Conservation (phyloP, 768 basidiomycete species). For the Collybiopsis luxurians region DNA sequence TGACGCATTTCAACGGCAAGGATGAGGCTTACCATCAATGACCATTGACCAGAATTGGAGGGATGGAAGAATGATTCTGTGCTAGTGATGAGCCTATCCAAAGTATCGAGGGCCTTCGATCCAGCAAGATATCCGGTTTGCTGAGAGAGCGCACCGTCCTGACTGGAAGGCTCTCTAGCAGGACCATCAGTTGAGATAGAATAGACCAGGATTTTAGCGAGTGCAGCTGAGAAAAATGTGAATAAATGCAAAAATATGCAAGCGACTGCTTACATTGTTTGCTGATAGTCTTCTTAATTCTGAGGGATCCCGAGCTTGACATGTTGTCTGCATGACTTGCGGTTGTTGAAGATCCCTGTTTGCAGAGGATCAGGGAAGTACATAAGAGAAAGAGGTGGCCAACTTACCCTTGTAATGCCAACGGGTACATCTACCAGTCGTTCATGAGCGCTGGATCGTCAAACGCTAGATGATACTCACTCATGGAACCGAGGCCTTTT, state of each 20-base stretch:
- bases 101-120: slow-evolving; percentile 81
- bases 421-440: slow-evolving; percentile 60
- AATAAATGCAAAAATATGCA: background rate
- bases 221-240: slow-evolving; percentile 46
- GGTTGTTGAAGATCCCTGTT: slow-evolving; percentile 60
- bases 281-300: slow-evolving; percentile 70
- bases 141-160: slow-evolving; percentile 22
- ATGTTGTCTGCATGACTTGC: slow-evolving; percentile 67
- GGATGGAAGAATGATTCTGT: slow-evolving; percentile 97
- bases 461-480: slow-evolving; percentile 34
- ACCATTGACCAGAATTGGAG: slow-evolving; percentile 87
- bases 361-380: background rate
- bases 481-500: slow-evolving; percentile 81
- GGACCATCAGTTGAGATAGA: slow-evolving; percentile 85
- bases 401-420: slow-evolving; percentile 58
- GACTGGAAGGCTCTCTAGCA: slow-evolving; percentile 40
- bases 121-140: slow-evolving; percentile 70
- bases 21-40: slow-evolving; percentile 44
- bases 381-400: background rate
- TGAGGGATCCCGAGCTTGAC: slow-evolving; percentile 51
- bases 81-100: slow-evolving; percentile 86
- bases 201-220: slow-evolving; percentile 86
- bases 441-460: background rate
- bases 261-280: slow-evolving; percentile 48
- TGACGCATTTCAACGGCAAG: background rate